A percentile compares a stretch with the other conserved stretches of the same genome.
These are phyloP conservation scores for Asterochloris sp. DNA, from an alignment of 139 green algal species.

Conservation along the genomic window DNA sequence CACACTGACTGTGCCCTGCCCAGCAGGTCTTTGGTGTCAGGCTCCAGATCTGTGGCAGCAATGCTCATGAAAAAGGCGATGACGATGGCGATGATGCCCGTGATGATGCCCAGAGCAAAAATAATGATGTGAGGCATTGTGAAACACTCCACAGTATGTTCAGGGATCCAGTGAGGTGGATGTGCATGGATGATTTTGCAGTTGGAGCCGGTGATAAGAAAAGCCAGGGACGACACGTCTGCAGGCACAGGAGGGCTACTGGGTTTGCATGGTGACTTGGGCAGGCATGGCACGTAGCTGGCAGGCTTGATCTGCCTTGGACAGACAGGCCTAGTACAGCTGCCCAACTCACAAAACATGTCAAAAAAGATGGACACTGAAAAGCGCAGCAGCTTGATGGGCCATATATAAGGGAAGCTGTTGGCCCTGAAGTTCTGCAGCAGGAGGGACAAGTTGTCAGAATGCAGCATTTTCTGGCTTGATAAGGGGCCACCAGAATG, in stretches of 20 bases:
- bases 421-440: constrained; percentile 8
- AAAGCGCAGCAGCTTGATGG: constrained; percentile 13
- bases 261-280: too few relatives aligned
- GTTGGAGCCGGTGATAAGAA: constrained; percentile 3
- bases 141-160: neutral
- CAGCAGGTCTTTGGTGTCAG: constrained; percentile 13
- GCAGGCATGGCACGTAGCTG: too few relatives aligned
- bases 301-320: too few relatives aligned
- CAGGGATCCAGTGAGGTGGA: neutral
- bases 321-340: too few relatives aligned
- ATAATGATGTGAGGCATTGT: constrained; percentile 7
- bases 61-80: constrained; percentile 9
- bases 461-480: too few relatives aligned
- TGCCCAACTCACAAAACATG: neutral
- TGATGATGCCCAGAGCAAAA: neutral
- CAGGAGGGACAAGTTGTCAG: too few relatives aligned
- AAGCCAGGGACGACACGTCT: constrained; percentile 12
- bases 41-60: constrained; percentile 11
- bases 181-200: constrained; percentile 9
- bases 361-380: constrained; percentile 17
- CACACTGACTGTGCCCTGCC: neutral
- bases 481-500: too few relatives aligned
- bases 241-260: too few relatives aligned
- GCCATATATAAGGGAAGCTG: constrained; percentile 19
- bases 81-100: neutral